Conservation (phyloP, 139 green algal genomes). For the Pycnococcus provasolii region DNA sequence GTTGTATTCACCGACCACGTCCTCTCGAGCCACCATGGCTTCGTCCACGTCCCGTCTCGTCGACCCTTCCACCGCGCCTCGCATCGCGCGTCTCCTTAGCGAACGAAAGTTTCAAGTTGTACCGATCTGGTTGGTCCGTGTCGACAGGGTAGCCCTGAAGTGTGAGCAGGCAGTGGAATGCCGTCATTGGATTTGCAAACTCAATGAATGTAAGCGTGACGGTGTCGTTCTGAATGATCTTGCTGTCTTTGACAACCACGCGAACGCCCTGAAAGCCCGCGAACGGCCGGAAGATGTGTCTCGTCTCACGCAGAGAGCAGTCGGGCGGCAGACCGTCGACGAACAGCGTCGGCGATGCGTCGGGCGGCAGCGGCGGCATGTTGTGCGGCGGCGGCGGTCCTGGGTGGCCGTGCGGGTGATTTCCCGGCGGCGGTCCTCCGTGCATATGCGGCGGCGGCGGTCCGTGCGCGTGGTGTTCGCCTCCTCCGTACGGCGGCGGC, state of each 20-base stretch:
- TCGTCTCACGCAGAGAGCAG: slow-evolving; percentile 42
- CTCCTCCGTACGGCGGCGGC: too few species aligned
- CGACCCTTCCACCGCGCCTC: neutral
- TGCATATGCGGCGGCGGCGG: neutral
- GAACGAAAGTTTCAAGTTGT: slow-evolving; percentile 16
- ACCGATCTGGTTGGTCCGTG: slow-evolving; percentile 7
- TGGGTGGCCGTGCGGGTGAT: too few species aligned
- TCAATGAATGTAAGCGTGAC: slow-evolving; percentile 24
- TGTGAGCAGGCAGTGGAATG: neutral
- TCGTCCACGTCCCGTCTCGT: slow-evolving; percentile 6
- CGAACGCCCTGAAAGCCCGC: slow-evolving; percentile 46
- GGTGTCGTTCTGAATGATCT: slow-evolving; percentile 22
- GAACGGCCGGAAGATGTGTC: slow-evolving; percentile 57
- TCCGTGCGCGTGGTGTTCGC: neutral
- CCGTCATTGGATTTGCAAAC: slow-evolving; percentile 8
- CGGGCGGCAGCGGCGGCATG: slow-evolving; percentile 27
- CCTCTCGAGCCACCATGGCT: neutral
- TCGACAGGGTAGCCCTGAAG: slow-evolving; percentile 33
- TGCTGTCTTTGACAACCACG: slow-evolving; percentile 41
- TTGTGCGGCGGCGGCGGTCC: neutral
- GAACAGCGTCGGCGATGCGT: slow-evolving; percentile 45
- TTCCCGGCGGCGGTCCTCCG: neutral
- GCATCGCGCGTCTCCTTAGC: slow-evolving; percentile 1
- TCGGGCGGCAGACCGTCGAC: slow-evolving; percentile 45
- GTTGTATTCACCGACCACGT: too few species aligned